These are phyloP conservation scores for Tetragonia tetragonoides DNA, from an alignment of 148 eudicot species.

Conservation along the genomic window DNA sequence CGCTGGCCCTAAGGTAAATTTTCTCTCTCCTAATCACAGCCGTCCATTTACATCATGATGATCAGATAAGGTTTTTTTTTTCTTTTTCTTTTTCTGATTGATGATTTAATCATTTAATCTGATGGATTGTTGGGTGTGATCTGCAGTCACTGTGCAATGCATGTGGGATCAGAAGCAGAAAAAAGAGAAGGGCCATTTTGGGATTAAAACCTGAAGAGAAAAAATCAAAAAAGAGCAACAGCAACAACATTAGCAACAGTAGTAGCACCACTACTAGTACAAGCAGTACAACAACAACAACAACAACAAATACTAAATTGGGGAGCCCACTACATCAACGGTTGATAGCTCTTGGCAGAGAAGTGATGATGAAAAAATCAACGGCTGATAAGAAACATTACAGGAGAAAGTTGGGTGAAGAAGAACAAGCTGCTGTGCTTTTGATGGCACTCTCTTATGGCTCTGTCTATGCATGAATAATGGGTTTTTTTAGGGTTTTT, in stretches of 20 bases:
- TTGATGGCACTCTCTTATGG: slow-evolving; percentile 86
- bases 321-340: slow-evolving; percentile 55
- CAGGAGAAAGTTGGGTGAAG: slow-evolving; percentile 67
- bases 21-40: slow-evolving; percentile 30
- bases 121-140: no score
- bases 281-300: not conserved
- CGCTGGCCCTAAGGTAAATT: slow-evolving; percentile 83
- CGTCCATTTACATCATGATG: slow-evolving; percentile 20
- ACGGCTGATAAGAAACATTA: slow-evolving; percentile 38
- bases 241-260: slow-evolving; percentile 21
- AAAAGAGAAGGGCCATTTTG: slow-evolving; percentile 72
- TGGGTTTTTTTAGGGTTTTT: not conserved
- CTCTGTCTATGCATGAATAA: slow-evolving; percentile 55
- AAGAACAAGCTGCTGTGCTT: slow-evolving; percentile 80
- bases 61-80: slow-evolving; percentile 23
- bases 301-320: slow-evolving; percentile 11
- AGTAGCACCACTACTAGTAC: not conserved
- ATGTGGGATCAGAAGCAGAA: slow-evolving; percentile 95
- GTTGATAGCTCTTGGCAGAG: slow-evolving; percentile 50
- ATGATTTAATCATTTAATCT: no score
- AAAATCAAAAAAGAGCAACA: slow-evolving; percentile 43
- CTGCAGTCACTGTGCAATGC: slow-evolving; percentile 91
- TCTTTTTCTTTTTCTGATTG: no score
- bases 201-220: slow-evolving; percentile 56
- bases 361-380: slow-evolving; percentile 71